Evolutionary conservation across 768 basidiomycete species (phyloP), one percentile per base, ranked within the genome.

Genomic region (Rossbeevera mucosa): DNA sequence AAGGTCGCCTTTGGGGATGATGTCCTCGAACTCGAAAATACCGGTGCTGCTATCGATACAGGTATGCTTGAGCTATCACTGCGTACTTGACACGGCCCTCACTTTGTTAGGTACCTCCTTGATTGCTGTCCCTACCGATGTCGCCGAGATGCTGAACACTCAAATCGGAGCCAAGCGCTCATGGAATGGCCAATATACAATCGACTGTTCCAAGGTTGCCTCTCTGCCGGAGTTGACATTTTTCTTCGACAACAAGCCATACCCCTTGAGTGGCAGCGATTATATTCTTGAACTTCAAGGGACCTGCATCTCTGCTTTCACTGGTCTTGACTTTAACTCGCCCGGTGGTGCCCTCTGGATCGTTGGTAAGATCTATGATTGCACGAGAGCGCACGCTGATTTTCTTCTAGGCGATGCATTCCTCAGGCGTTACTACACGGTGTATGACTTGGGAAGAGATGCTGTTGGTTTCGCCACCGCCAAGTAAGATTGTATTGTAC

Each of bases 81-180:
- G 12, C 25, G 22, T n/a, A 2, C 11, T 43, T 33, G 47, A 41
- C 14, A 29, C 18, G 12, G 28, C 40, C 25, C 49, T 64, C 41
- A 61, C 11, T 21, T 44, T 25, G 1, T 47, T 7, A 85, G 93
- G 94, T 50, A 97, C 96, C 36, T 94, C 92, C 7, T 77, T 97
- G 55, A 97, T 98, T 61, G 95, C 88, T 45, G 76, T 95, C 46
- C 95, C 95, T 47, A 84, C 86, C 52, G 95, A 98, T 64, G 80
- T 98, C 49, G 94, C 96, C 48, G 96, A 99, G 77, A 91, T 99
- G 91, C 76, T 99, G 63, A 98, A 99, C 73, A 76, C 87, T 28
- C 85, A 88, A 69, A 96, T 99, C 48, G 96, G 96, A 53, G 95
- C 95, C 13, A 88, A 81, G 74, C 91, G 86, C 65, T 82, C 86